Evolutionary conservation across 805 yeast genomes (phyloP).

Genomic region (Candida dajiaensis): DNA sequence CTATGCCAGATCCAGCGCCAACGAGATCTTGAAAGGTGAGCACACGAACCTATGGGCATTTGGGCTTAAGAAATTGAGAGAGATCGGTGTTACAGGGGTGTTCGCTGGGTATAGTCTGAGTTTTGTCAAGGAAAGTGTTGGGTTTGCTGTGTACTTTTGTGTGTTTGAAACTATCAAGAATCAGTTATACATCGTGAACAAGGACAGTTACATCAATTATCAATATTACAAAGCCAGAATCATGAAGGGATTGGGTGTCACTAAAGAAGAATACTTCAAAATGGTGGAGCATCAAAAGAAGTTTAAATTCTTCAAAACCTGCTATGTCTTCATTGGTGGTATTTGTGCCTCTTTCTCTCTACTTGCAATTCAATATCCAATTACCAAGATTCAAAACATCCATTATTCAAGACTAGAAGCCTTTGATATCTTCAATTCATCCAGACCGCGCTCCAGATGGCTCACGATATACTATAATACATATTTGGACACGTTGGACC

Average conservation of each 20-base stretch:
- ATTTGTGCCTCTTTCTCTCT: slow-evolving; percentile 77
- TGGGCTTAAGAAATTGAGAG: slow-evolving; percentile 58
- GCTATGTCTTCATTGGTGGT: slow-evolving; percentile 77
- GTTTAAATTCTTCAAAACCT: slow-evolving; percentile 49
- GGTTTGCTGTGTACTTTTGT: slow-evolving; percentile 79
- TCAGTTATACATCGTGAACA: slow-evolving; percentile 47
- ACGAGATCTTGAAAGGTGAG: slow-evolving; percentile 63
- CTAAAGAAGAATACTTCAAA: slow-evolving; percentile 17
- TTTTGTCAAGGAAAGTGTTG: slow-evolving; percentile 68
- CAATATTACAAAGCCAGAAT: slow-evolving; percentile 33
- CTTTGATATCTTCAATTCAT: slow-evolving; percentile 51
- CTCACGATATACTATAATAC: slow-evolving; percentile 58
- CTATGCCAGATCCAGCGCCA: slow-evolving; percentile 70
- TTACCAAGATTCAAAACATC: slow-evolving; percentile 70
- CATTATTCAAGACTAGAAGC: slow-evolving; percentile 79
- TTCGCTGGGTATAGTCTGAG: slow-evolving; percentile 86
- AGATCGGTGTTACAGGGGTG: slow-evolving; percentile 77
- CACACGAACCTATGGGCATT: slow-evolving; percentile 75
- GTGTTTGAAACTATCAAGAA: slow-evolving; percentile 78
- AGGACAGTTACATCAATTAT: slow-evolving; percentile 38
- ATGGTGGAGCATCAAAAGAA: slow-evolving; percentile 22
- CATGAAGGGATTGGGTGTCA: slow-evolving; percentile 2
- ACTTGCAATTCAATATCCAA: slow-evolving; percentile 77
- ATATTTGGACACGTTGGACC: slow-evolving; percentile 68
- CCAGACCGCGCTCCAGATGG: slow-evolving; percentile 16